Conservation (phyloP, 768 basidiomycete species). For the Clavaria fumosa region DNA sequence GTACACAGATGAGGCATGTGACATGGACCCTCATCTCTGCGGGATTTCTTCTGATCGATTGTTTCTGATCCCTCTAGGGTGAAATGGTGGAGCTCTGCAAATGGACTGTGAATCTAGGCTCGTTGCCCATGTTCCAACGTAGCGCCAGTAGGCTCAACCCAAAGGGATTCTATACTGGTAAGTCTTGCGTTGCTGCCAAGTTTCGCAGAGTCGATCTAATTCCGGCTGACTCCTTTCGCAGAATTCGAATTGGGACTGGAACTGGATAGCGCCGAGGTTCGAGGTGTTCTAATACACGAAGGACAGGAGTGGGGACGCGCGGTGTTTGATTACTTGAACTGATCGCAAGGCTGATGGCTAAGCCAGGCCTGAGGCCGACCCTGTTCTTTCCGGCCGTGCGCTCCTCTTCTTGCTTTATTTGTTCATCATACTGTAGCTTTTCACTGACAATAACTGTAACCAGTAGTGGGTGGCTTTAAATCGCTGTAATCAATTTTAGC, state of each 20-base stretch:
- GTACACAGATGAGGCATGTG: conserved; percentile 54
- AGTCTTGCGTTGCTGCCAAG: too few relatives aligned
- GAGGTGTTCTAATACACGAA: conserved; percentile 61
- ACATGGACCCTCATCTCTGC: neutral
- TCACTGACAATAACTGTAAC: too few relatives aligned
- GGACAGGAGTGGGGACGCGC: conserved; percentile 71
- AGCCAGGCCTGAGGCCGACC: too few relatives aligned
- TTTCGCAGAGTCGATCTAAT: conserved; percentile 1
- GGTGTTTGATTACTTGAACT: conserved; percentile 36
- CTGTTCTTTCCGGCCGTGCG: too few relatives aligned
- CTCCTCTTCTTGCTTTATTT: too few relatives aligned
- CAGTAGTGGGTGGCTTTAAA: too few relatives aligned
- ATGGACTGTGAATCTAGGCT: conserved; percentile 76
- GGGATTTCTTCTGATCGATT: neutral
- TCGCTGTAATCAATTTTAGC: too few relatives aligned
- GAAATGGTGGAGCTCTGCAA: conserved; percentile 63
- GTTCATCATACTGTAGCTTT: too few relatives aligned
- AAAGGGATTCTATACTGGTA: conserved; percentile 70
- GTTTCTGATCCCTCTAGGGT: conserved; percentile 18
- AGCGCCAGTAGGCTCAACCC: conserved; percentile 41
- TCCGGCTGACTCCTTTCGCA: conserved; percentile 13
- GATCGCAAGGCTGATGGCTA: too few relatives aligned
- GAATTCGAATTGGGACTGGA: conserved; percentile 79
- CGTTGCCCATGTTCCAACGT: conserved; percentile 64
- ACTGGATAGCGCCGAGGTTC: conserved; percentile 76